These are phyloP conservation scores for Wickerhamiella kurtzmanii DNA, from an alignment of 805 yeast genomes.

Conservation along the genomic window DNA sequence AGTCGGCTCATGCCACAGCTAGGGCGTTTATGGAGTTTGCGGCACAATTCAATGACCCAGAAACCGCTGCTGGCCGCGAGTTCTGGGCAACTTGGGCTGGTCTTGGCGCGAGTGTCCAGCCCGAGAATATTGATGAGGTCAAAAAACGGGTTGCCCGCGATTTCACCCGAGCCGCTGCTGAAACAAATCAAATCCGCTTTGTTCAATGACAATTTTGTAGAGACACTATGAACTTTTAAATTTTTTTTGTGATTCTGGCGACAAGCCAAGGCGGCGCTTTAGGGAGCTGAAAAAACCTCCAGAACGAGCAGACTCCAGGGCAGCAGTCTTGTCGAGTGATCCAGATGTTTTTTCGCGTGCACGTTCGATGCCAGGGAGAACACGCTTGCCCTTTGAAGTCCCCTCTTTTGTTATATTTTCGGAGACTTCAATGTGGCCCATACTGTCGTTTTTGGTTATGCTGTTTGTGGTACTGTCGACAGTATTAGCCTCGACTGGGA, in stretches of 20 bases:
- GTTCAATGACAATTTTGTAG: background rate
- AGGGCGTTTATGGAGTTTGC: conserved; percentile 51
- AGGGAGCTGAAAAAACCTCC: background rate
- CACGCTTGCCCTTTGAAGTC: too few species aligned
- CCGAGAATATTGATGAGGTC: background rate
- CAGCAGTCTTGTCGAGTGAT: too few species aligned
- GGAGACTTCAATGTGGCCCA: too few species aligned
- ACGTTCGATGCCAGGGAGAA: too few species aligned
- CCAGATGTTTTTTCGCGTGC: too few species aligned
- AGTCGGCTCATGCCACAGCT: conserved; percentile 34
- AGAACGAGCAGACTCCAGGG: background rate
- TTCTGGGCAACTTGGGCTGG: conserved; percentile 71
- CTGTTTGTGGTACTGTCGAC: too few species aligned
- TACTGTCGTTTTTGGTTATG: too few species aligned
- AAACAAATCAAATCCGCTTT: background rate
- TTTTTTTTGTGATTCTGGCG: background rate
- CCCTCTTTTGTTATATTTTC: too few species aligned
- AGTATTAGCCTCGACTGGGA: too few species aligned
- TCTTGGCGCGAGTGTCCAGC: conserved; percentile 27
- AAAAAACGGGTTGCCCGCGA: background rate
- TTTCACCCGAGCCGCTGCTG: background rate
- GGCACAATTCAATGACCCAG: conserved; percentile 52
- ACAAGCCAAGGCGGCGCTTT: background rate
- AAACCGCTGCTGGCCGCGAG: conserved; percentile 49
- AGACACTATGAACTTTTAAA: background rate